Conservation (phyloP, 306 rosid species). For the Macrotyloma uniflorum region DNA sequence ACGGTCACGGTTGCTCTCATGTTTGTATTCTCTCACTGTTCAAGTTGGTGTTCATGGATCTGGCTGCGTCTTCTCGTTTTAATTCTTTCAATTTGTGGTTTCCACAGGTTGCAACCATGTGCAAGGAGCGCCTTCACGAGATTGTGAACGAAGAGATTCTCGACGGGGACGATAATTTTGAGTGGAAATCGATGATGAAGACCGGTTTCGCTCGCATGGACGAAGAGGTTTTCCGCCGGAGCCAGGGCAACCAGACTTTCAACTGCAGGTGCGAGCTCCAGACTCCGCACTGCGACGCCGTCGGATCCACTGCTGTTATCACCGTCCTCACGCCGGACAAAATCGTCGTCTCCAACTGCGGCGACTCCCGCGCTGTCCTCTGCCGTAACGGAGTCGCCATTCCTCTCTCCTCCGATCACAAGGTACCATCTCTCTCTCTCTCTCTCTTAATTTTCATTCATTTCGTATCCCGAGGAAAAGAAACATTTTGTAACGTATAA, state of each 20-base stretch:
- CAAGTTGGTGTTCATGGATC: not conserved
- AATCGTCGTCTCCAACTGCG: slow-evolving; percentile 80
- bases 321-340: slow-evolving; percentile 62
- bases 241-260: slow-evolving; percentile 13
- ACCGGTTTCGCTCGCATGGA: slow-evolving; percentile 49
- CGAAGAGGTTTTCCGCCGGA: slow-evolving; percentile 44
- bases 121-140: slow-evolving; percentile 45
- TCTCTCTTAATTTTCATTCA: not conserved
- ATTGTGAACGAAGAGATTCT: slow-evolving; percentile 41
- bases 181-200: slow-evolving; percentile 38
- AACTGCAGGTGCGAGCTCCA: slow-evolving; percentile 57
- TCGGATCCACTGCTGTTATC: slow-evolving; percentile 87
- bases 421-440: slow-evolving; percentile 45
- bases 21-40: not conserved
- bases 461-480: slow-evolving; percentile 14
- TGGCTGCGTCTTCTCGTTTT: not conserved
- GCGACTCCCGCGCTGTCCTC: slow-evolving; percentile 94
- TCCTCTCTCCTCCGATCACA: slow-evolving; percentile 88
- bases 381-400: slow-evolving; percentile 66
- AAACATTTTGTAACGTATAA: not conserved
- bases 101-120: slow-evolving; percentile 45
- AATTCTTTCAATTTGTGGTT: not conserved
- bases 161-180: not conserved
- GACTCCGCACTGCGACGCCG: slow-evolving; percentile 83
- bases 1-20: slow-evolving; percentile 99